Conservation (phyloP, 257 asterid species). For the Solanum arcanum region DNA sequence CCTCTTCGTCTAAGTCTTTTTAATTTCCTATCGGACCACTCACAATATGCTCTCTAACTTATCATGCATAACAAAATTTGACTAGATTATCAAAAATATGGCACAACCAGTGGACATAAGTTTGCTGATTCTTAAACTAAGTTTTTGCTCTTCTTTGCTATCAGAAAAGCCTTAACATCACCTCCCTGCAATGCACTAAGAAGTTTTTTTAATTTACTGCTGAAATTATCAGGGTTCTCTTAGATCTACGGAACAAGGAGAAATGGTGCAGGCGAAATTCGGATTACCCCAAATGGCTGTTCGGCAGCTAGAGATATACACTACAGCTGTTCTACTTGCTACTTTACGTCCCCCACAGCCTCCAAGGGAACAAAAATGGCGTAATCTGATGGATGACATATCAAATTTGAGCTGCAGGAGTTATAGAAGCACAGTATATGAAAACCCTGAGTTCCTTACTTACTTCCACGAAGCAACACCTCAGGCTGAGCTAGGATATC, state of each 20-base stretch:
- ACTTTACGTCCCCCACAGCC: conserved; percentile 76
- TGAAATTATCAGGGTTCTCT: conserved; percentile 59
- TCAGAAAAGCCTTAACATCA: neutral
- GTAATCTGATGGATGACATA: conserved; percentile 81
- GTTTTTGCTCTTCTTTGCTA: neutral
- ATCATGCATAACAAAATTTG: neutral
- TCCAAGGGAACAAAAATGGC: conserved; percentile 83
- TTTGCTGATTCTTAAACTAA: neutral
- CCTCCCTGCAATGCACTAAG: neutral
- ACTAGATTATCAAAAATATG: neutral
- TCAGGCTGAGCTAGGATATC: conserved; percentile 85
- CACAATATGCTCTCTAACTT: neutral
- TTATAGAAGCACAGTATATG: conserved; percentile 72
- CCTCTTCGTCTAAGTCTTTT: neutral
- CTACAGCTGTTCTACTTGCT: conserved; percentile 90
- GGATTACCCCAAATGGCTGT: conserved; percentile 93
- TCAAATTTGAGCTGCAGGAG: conserved; percentile 62
- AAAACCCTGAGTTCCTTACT: conserved; percentile 71
- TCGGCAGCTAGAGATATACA: conserved; percentile 88
- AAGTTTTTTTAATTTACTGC: neutral
- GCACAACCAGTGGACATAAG: neutral
- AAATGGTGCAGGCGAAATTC: conserved; percentile 98
- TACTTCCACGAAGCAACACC: conserved; percentile 97
- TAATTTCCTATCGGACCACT: neutral
- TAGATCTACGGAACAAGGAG: conserved; percentile 95